Conservation (phyloP, 2,329 filamentous ascomycete species). For the Aspergillus sp. region DNA sequence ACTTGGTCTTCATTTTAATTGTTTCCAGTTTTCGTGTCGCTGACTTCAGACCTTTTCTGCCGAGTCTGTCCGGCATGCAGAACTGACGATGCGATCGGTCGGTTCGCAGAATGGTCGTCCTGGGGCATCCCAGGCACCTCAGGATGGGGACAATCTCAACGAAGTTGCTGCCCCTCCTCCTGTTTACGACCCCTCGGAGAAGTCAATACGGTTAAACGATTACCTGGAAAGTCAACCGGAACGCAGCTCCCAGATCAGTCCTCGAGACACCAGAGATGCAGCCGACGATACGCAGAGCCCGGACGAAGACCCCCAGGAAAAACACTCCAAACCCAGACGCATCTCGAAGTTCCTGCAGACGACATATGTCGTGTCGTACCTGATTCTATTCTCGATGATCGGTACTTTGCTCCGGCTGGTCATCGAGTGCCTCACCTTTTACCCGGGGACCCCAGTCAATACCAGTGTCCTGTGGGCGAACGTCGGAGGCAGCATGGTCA, state of each 20-base stretch:
- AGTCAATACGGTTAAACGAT: neutral
- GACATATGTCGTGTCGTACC: neutral
- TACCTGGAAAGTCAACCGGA: neutral
- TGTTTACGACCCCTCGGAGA: neutral
- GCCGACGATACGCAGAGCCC: neutral
- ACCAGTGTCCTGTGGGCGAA: slow-evolving; percentile 82
- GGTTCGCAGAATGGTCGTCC: too few species aligned
- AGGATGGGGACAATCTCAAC: neutral
- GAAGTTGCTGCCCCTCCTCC: neutral
- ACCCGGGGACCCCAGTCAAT: slow-evolving; percentile 70
- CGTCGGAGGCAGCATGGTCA: slow-evolving; percentile 71
- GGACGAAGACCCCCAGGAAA: neutral
- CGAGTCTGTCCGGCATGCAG: too few species aligned
- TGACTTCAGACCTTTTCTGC: neutral
- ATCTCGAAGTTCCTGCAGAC: neutral
- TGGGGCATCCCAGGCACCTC: neutral
- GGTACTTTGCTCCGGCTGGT: slow-evolving; percentile 41
- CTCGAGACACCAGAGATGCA: neutral
- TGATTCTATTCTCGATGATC: neutral
- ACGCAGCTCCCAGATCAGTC: neutral
- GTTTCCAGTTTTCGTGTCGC: neutral
- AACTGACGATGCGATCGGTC: too few species aligned
- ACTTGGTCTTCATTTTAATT: too few species aligned
- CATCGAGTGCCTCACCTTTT: slow-evolving; percentile 72
- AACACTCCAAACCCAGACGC: neutral